Evolutionary conservation across 2,329 filamentous ascomycete genomes (phyloP), one percentile per base, ranked within the genome.

Genomic region (Fusarium setosum): DNA sequence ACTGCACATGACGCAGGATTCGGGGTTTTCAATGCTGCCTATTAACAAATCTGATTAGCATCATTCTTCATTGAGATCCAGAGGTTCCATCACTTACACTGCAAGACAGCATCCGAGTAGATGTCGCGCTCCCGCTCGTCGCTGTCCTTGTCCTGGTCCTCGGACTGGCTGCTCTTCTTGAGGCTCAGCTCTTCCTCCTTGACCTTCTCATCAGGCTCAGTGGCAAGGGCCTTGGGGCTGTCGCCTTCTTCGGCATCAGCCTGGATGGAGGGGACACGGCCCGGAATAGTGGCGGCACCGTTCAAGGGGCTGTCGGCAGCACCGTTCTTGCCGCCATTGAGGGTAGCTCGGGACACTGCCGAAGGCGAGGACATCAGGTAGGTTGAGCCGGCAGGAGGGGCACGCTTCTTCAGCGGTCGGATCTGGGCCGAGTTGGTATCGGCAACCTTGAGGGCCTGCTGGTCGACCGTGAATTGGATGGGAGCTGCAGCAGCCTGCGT

Each of bases 381-480:
- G 51, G 66, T 72, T 4, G 70, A 72, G 29, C 85, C 82, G 4
- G 85, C 81, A 11, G 87, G 86, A 20, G 85, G 83, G 15, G 84
- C 83, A 61, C 92, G 88, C 85, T 94, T 96, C 84, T 92, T 94
- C 65, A 84, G 79, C 4, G 83, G 78, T 55, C 82, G 82, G 67
- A 88, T 82, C 62, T 89, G 90, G 69, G 90, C 89, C 44, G 94
- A 83, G 72, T 91, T 92, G 68, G 89, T 92, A 76, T 99, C 96
- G 35, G 88, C 88, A 44, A 97, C 89, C 83, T 94, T 93, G 72
- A 99, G 89, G 56, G 93, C 92, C 81, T 97, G 93, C 81, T 99
- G 95, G 77, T 99, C 96, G 75, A 99, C 96, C 5, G 96, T 99
- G 84, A 99, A 99, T 81, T 99, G 96, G 70, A 99, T 99, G 53